Conservation (phyloP, 257 asterid genomes). For the Thymus quinquecostatus region DNA sequence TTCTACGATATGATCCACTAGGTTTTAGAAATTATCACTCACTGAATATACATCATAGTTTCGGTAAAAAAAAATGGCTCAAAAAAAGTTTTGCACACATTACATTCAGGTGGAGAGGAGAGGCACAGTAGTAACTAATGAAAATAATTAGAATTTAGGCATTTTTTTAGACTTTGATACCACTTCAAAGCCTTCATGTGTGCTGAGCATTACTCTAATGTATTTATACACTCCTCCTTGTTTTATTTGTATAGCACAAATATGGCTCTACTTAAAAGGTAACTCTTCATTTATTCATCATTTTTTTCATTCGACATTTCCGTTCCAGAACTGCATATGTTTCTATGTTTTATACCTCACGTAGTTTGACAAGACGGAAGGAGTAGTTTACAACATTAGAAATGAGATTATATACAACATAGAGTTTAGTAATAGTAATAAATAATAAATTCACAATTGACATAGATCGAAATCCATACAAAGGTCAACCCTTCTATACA, state of each 20-base stretch:
- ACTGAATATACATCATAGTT: not conserved
- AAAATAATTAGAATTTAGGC: conserved; percentile 17
- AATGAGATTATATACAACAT: no score
- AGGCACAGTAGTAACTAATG: conserved; percentile 9
- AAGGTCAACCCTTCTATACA: conserved; percentile 38
- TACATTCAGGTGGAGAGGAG: conserved; percentile 9
- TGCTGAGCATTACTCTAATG: not conserved
- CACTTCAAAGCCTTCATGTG: not conserved
- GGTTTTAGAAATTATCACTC: not conserved
- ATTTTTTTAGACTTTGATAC: conserved; percentile 1
- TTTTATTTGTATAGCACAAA: no score
- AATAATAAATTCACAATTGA: no score
- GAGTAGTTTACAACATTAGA: no score
- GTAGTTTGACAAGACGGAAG: no score
- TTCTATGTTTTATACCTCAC: no score
- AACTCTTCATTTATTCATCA: no score
- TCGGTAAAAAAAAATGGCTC: conserved; percentile 9
- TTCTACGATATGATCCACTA: conserved; percentile 13
- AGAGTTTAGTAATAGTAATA: no score
- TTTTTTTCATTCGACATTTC: no score
- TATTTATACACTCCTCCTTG: no score
- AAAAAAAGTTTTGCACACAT: conserved; percentile 25
- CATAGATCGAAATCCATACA: not conserved
- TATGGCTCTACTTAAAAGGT: no score
- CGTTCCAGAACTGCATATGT: no score